Percentiles rank a stretch among this genome's conserved stretches.
These are phyloP conservation scores for Vigna mungo DNA, from an alignment of 306 rosid genomes.

Conservation along the genomic window DNA sequence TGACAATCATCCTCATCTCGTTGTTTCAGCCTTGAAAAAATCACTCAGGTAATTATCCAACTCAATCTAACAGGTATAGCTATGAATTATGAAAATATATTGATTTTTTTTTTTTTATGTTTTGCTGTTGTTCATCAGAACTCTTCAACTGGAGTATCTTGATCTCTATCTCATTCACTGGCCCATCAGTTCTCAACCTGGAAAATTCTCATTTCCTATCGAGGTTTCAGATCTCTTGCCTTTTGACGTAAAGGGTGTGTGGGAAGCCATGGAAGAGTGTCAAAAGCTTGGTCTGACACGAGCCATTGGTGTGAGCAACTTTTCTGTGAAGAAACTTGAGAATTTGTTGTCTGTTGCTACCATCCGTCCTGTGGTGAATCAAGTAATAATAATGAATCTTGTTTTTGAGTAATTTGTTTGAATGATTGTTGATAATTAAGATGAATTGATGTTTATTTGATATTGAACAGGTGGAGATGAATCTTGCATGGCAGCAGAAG, in stretches of 20 bases:
- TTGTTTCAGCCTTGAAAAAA: slow-evolving; percentile 46
- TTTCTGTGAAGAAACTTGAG: slow-evolving; percentile 57
- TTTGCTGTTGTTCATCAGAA: slow-evolving; percentile 33
- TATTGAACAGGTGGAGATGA: slow-evolving; percentile 65
- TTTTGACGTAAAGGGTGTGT: slow-evolving; percentile 58
- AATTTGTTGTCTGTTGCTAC: slow-evolving; percentile 46
- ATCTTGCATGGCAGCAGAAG: slow-evolving; percentile 73
- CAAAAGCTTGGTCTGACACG: slow-evolving; percentile 54
- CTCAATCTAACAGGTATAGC: no score
- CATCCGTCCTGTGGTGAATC: slow-evolving; percentile 52
- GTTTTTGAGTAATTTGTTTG: no score
- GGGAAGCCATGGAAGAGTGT: slow-evolving; percentile 59
- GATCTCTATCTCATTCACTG: slow-evolving; percentile 62
- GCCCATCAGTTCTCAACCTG: slow-evolving; percentile 55
- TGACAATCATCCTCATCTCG: slow-evolving; percentile 56
- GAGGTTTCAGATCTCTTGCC: slow-evolving; percentile 48
- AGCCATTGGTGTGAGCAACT: slow-evolving; percentile 67
- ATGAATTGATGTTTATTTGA: no score
- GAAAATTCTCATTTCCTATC: slow-evolving; percentile 50
- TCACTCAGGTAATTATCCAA: slow-evolving; percentile 32
- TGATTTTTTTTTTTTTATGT: no score
- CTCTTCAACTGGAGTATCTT: slow-evolving; percentile 55
- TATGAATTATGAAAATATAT: no score
- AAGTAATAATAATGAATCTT: slow-evolving; percentile 34
- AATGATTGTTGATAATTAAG: no score